Conservation (phyloP, 2,329 filamentous ascomycete species). For the Exophiala oligosperma region DNA sequence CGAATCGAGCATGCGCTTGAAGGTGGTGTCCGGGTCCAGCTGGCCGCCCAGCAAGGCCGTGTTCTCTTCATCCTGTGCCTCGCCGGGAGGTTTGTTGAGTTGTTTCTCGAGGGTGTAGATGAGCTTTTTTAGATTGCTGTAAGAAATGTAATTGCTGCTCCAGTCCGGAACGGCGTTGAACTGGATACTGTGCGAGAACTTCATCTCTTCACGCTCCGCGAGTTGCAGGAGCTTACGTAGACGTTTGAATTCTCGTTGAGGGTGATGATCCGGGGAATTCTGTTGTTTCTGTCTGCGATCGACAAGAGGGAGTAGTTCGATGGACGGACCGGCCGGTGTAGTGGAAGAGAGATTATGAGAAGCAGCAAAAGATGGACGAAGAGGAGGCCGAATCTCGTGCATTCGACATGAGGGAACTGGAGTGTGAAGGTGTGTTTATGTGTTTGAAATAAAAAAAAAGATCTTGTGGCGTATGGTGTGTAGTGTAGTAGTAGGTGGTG, state of each 20-base stretch:
- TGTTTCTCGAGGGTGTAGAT: conserved; percentile 95
- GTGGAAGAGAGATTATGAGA: background rate
- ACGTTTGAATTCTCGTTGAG: conserved; percentile 20
- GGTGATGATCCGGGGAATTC: conserved; percentile 1
- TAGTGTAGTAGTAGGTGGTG: too few relatives aligned
- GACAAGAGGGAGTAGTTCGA: conserved; percentile 21
- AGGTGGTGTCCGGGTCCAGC: conserved; percentile 75
- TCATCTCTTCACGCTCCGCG: conserved; percentile 62
- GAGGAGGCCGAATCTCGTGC: conserved; percentile 20
- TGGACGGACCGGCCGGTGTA: conserved; percentile 9
- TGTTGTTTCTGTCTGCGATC: background rate
- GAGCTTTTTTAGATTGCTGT: conserved; percentile 98
- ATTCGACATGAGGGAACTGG: conserved; percentile 19
- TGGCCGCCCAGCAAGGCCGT: conserved; percentile 73
- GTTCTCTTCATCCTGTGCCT: conserved; percentile 72
- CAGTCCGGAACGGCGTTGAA: conserved; percentile 99
- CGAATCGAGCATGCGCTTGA: conserved; percentile 76
- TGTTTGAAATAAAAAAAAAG: too few relatives aligned
- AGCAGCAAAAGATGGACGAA: background rate
- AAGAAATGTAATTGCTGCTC: conserved; percentile 97
- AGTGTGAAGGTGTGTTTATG: too few relatives aligned
- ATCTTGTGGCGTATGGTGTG: too few relatives aligned
- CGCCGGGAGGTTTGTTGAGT: conserved; percentile 60
- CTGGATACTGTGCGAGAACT: conserved; percentile 99
- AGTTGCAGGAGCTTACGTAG: conserved; percentile 27